Conservation (phyloP, 2,329 filamentous ascomycete species). For the Fusarium cicatricum region DNA sequence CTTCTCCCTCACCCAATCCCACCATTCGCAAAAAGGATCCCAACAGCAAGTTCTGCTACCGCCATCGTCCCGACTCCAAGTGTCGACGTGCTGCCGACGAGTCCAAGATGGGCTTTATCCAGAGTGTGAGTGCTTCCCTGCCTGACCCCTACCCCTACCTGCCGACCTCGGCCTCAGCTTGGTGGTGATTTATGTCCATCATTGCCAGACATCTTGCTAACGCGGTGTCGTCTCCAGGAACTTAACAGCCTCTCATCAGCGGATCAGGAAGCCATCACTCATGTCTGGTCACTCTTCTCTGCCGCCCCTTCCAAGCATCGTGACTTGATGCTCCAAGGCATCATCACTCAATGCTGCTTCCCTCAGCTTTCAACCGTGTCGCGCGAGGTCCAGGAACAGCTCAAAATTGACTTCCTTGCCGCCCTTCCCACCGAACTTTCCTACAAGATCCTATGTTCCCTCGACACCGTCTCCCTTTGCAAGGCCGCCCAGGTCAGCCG, state of each 20-base stretch:
- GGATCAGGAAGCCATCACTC: slow-evolving; percentile 94
- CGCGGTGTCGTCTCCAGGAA: slow-evolving; percentile 60
- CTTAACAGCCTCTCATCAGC: slow-evolving; percentile 81
- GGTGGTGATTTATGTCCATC: background rate
- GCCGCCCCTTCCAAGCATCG: slow-evolving; percentile 93
- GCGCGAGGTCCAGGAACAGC: slow-evolving; percentile 88
- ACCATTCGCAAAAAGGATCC: slow-evolving; percentile 58
- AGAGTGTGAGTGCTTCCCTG: slow-evolving; percentile 67
- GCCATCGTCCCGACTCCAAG: slow-evolving; percentile 92
- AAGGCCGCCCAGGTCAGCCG: slow-evolving; percentile 94
- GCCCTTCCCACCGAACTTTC: slow-evolving; percentile 90
- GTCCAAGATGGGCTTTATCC: slow-evolving; percentile 93
- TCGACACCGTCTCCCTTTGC: slow-evolving; percentile 94
- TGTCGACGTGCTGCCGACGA: slow-evolving; percentile 94
- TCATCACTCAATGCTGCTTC: slow-evolving; percentile 96
- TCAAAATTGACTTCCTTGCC: slow-evolving; percentile 95
- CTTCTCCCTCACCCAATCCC: slow-evolving; percentile 21
- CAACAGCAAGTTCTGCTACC: slow-evolving; percentile 95
- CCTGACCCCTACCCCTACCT: background rate
- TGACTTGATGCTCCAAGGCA: slow-evolving; percentile 95
- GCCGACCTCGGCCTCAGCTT: background rate
- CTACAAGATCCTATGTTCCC: slow-evolving; percentile 90
- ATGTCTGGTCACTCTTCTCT: slow-evolving; percentile 98
- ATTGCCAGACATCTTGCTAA: slow-evolving; percentile 3
- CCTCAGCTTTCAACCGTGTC: slow-evolving; percentile 95